Percentiles rank a stretch among this genome's conserved stretches.
phyloP scores from a whole-genome alignment of 345 rosid species.

The Triadica sebifera region DNA sequence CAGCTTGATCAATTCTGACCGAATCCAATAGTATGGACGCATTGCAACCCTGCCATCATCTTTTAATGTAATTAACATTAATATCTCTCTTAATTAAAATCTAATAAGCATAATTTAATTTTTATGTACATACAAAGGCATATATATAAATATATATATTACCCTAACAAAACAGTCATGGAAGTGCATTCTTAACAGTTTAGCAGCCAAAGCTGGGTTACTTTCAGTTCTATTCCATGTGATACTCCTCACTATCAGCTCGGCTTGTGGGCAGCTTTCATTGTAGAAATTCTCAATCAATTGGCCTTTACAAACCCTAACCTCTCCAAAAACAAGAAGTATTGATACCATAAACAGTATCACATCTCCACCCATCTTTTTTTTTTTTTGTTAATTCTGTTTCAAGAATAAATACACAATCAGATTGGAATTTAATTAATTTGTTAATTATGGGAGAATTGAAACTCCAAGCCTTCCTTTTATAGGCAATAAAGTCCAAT shows the following conservation, averaged over 20 bases:
- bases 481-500: too few species aligned
- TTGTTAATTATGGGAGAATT: too few species aligned
- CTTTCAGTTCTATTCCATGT: conserved; percentile 1
- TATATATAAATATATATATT: too few species aligned
- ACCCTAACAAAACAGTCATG: conserved; percentile 19
- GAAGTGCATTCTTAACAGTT: conserved; percentile 13
- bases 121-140: too few species aligned
- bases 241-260: neutral
- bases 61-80: too few species aligned
- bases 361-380: neutral
- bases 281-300: neutral
- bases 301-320: neutral
- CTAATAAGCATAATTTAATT: too few species aligned
- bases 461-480: too few species aligned
- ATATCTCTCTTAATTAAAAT: too few species aligned
- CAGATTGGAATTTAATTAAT: too few species aligned
- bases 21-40: conserved; percentile 53
- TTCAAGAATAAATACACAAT: too few species aligned
- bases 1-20: conserved; percentile 34
- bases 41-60: conserved; percentile 67
- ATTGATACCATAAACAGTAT: neutral
- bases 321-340: neutral
- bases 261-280: neutral
- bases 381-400: too few species aligned
- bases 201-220: conserved; percentile 3